Conservation (phyloP, 2,329 filamentous ascomycete species). For the Fusarium acutatum region DNA sequence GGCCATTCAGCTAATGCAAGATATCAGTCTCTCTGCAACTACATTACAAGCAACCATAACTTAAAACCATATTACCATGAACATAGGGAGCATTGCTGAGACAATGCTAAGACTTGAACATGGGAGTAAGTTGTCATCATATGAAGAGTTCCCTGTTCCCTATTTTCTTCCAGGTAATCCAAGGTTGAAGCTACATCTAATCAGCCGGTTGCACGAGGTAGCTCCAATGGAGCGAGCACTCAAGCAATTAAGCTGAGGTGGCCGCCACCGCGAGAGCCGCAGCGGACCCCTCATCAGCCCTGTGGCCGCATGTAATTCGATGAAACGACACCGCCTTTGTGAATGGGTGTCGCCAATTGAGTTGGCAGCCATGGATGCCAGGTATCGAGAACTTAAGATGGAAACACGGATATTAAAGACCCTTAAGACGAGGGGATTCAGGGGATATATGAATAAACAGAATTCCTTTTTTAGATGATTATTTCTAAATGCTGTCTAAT, state of each 20-base stretch:
- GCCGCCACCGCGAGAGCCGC: conserved; percentile 25
- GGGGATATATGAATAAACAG: no score
- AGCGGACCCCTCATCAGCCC: conserved; percentile 37
- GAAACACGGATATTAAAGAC: neutral
- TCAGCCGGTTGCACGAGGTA: neutral
- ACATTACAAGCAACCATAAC: neutral
- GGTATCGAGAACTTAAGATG: neutral
- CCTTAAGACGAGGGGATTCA: neutral
- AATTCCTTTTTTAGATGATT: neutral
- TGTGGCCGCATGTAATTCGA: conserved; percentile 38
- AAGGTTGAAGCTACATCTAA: neutral
- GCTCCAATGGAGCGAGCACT: conserved; percentile 1
- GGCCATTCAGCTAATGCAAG: neutral
- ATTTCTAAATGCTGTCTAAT: neutral
- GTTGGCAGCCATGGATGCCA: neutral
- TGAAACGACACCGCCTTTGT: conserved; percentile 39
- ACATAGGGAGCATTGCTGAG: neutral
- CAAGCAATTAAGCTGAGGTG: conserved; percentile 4
- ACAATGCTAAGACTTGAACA: neutral
- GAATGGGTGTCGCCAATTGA: conserved; percentile 7
- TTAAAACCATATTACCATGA: neutral
- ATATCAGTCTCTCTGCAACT: neutral
- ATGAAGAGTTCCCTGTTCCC: neutral
- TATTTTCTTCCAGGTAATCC: neutral
- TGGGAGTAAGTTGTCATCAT: neutral